Evolutionary conservation across 257 asterid genomes (phyloP).

Genomic region (Solanum tarijense): DNA sequence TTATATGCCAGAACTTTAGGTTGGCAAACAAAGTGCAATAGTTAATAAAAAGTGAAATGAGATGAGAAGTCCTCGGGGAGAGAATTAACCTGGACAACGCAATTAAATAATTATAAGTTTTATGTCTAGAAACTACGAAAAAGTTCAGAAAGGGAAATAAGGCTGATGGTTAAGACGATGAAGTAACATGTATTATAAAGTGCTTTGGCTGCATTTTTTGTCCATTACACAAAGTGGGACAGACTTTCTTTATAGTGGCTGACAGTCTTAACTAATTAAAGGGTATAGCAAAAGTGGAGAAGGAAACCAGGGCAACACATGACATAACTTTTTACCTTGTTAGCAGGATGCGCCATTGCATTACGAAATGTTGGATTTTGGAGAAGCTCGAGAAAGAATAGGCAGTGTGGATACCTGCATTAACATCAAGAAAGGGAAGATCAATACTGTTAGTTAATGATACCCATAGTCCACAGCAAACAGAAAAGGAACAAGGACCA

Average conservation of each 20-base stretch:
- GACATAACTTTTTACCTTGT: conserved; percentile 42
- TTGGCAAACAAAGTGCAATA: background rate
- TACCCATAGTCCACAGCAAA: background rate
- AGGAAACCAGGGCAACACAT: background rate
- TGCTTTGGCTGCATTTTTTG: background rate
- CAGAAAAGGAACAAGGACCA: background rate
- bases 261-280: background rate
- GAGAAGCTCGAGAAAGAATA: conserved; percentile 89
- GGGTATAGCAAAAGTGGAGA: background rate
- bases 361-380: conserved; percentile 77
- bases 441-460: background rate
- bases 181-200: background rate
- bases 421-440: background rate
- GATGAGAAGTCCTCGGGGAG: background rate
- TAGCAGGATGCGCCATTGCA: conserved; percentile 99
- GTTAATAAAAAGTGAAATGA: background rate
- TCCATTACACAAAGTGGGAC: background rate
- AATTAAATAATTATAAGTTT: background rate
- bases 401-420: conserved; percentile 90
- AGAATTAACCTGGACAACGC: background rate
- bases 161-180: background rate
- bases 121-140: background rate
- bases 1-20: background rate
- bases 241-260: background rate
- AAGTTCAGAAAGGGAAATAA: background rate